Evolutionary conservation across 208 protist genomes (phyloP).

Genomic region (Herpetomonas tarakana): DNA sequence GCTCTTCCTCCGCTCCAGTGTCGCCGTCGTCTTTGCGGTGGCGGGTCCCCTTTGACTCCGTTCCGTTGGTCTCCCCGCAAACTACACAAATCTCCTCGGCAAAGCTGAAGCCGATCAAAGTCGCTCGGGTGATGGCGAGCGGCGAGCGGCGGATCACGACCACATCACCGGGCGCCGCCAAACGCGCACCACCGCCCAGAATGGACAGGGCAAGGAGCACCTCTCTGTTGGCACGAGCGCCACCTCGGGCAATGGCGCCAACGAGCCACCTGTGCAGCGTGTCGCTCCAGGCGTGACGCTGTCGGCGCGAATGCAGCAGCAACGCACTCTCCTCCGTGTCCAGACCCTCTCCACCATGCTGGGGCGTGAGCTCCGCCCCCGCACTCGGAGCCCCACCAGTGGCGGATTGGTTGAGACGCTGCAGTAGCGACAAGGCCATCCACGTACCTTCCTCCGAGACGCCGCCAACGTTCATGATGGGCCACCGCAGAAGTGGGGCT

Average conservation of each 20-base stretch:
- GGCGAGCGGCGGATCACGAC: slow-evolving; percentile 46
- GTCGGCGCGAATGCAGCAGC: slow-evolving; percentile 5
- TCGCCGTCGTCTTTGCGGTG: too few species aligned
- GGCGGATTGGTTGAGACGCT: slow-evolving; percentile 53
- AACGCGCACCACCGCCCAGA: slow-evolving; percentile 43
- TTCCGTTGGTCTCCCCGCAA: slow-evolving; percentile 35
- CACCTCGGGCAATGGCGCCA: slow-evolving; percentile 21
- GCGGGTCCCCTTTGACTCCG: too few species aligned
- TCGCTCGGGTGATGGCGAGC: slow-evolving; percentile 32
- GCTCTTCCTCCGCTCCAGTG: too few species aligned
- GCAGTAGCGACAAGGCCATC: slow-evolving; percentile 71
- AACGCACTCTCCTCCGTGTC: neutral
- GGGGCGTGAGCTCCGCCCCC: too few species aligned
- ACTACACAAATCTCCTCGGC: slow-evolving; percentile 71
- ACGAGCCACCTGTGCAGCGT: slow-evolving; percentile 64
- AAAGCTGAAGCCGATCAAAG: slow-evolving; percentile 48
- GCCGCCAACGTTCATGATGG: slow-evolving; percentile 6
- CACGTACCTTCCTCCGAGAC: slow-evolving; percentile 45
- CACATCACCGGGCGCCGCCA: slow-evolving; percentile 69
- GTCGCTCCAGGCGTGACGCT: slow-evolving; percentile 47
- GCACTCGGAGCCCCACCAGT: too few species aligned
- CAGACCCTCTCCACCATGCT: neutral
- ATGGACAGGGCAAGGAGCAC: slow-evolving; percentile 64
- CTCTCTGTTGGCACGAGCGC: slow-evolving; percentile 14
- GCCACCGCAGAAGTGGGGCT: neutral